Evolutionary conservation across 1,284 basidiomycete species (phyloP).

Genomic region (Chiua sp.): DNA sequence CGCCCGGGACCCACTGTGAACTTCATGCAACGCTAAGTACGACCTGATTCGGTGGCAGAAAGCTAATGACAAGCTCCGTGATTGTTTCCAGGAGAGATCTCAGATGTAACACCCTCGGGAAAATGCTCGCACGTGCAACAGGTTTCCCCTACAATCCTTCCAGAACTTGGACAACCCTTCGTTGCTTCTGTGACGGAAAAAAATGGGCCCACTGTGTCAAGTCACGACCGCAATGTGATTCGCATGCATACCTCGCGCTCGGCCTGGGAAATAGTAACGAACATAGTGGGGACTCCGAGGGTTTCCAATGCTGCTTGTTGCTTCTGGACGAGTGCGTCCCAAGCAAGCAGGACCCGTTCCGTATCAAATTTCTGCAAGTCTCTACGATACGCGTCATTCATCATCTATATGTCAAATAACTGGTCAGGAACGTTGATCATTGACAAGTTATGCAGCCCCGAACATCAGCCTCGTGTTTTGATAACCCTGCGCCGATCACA

Average conservation of each 20-base stretch:
- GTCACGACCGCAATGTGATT: not conserved
- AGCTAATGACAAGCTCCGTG: not conserved
- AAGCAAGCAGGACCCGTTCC: constrained; percentile 68
- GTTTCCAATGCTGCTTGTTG: constrained; percentile 69
- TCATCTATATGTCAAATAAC: constrained; percentile 49
- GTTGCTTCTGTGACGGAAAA: constrained; percentile 46
- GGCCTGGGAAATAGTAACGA: constrained; percentile 49
- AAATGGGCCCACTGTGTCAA: constrained; percentile 7
- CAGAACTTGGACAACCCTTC: constrained; percentile 42
- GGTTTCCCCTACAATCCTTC: constrained; percentile 34
- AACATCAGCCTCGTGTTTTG: constrained; percentile 74
- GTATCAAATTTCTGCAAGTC: constrained; percentile 69
- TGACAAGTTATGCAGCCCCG: constrained; percentile 30
- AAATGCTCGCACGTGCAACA: constrained; percentile 7
- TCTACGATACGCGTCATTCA: constrained; percentile 62
- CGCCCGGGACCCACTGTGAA: not conserved
- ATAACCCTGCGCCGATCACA: constrained; percentile 65
- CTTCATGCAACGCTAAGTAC: not conserved
- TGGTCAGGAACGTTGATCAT: constrained; percentile 13
- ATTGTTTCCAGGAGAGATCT: not conserved
- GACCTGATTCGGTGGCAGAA: too few relatives aligned
- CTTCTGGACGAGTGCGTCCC: constrained; percentile 72
- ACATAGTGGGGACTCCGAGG: constrained; percentile 74
- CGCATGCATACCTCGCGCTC: constrained; percentile 59
- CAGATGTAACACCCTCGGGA: not conserved